Percentiles rank a stretch among this genome's conserved stretches.
Evolutionary conservation across 495 filamentous ascomycete species (phyloP).

Genomic region (Trichoderma erinaceum): DNA sequence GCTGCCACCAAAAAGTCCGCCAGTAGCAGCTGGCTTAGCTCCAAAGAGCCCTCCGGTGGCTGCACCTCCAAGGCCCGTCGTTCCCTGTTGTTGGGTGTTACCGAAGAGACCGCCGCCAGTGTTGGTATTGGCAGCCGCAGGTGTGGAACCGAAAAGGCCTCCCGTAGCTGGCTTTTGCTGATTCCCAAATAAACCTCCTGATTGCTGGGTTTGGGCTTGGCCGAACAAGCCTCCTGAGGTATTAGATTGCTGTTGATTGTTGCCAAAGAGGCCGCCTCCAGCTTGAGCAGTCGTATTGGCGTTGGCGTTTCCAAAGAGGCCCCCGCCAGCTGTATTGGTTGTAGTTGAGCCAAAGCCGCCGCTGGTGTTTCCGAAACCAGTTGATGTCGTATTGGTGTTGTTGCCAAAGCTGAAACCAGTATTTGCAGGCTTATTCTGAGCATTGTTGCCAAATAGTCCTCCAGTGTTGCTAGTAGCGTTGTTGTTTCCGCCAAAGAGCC

Average conservation of each 20-base stretch:
- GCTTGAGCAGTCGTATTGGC: conserved; percentile 31
- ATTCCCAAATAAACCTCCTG: conserved; percentile 56
- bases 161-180: conserved; percentile 34
- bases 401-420: conserved; percentile 30
- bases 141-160: conserved; percentile 46
- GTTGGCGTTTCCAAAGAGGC: conserved; percentile 42
- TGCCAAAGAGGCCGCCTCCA: conserved; percentile 41
- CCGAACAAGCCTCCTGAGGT: conserved; percentile 30
- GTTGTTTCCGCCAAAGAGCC: conserved; percentile 41
- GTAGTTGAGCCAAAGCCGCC: conserved; percentile 29
- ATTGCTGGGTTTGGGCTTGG: conserved; percentile 30
- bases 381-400: conserved; percentile 25
- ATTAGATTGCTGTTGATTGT: conserved; percentile 32
- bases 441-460: conserved; percentile 41
- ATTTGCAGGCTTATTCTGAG: conserved; percentile 33
- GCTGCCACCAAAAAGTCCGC: conserved; percentile 41
- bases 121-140: conserved; percentile 21
- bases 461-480: conserved; percentile 15
- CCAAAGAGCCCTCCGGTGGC: conserved; percentile 58
- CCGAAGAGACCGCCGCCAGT: conserved; percentile 44
- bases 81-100: conserved; percentile 20
- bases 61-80: conserved; percentile 22
- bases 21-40: conserved; percentile 39
- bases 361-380: conserved; percentile 29
- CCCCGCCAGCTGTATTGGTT: conserved; percentile 35